Conservation (phyloP, 805 yeast genomes). For the Cyberlindnera americana region DNA sequence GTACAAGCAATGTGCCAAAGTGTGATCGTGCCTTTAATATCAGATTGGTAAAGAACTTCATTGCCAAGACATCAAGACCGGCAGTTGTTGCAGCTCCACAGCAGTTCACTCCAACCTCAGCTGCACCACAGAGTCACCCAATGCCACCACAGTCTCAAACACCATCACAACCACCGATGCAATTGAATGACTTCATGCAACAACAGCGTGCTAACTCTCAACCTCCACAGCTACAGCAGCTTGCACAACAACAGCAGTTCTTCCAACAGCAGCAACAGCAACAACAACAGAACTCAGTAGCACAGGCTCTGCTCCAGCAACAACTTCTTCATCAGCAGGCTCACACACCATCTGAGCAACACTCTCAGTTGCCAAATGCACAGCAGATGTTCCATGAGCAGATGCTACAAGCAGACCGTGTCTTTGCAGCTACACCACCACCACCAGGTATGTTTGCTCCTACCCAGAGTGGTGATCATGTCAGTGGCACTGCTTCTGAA, state of each 20-base stretch:
- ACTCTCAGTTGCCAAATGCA: constrained; percentile 16
- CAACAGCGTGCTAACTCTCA: constrained; percentile 12
- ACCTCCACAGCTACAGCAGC: constrained; percentile 15
- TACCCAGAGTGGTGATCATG: constrained; percentile 20
- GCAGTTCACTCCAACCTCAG: constrained; percentile 7
- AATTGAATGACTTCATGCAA: constrained; percentile 23
- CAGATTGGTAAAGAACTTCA: constrained; percentile 35
- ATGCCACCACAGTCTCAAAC: constrained; percentile 17
- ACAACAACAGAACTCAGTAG: constrained; percentile 23
- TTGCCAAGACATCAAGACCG: constrained; percentile 29
- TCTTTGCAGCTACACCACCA: constrained; percentile 53
- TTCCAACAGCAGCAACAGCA: constrained; percentile 13
- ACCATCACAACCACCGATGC: constrained; percentile 12
- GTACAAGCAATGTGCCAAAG: neutral
- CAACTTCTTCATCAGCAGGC: constrained; percentile 30
- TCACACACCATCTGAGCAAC: constrained; percentile 23
- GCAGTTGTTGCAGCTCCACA: constrained; percentile 10
- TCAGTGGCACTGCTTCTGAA: constrained; percentile 63
- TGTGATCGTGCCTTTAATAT: constrained; percentile 29
- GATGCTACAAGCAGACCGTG: constrained; percentile 30
- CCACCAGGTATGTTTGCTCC: constrained; percentile 63
- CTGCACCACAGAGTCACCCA: constrained; percentile 13
- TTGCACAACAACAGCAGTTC: constrained; percentile 13
- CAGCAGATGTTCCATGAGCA: constrained; percentile 30
- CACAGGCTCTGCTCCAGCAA: constrained; percentile 25